Conservation (phyloP, 2,329 filamentous ascomycete genomes). For the Verticillium nonalfalfae region DNA sequence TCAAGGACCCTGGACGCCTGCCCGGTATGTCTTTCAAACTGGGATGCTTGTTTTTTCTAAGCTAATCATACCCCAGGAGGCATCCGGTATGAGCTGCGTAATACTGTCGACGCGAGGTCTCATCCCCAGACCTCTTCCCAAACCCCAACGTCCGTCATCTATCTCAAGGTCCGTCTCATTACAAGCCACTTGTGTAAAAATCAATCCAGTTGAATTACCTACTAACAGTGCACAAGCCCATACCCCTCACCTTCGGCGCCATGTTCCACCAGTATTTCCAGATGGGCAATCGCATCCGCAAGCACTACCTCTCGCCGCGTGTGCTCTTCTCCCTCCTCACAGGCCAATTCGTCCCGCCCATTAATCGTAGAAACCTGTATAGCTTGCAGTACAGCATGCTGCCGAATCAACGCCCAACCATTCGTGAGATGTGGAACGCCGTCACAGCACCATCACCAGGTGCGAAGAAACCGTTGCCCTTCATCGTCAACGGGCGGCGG, state of each 20-base stretch:
- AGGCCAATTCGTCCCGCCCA: constrained; percentile 88
- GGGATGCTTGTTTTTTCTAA: constrained; percentile 46
- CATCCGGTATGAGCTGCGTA: constrained; percentile 82
- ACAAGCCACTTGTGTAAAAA: background rate
- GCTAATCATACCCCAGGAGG: constrained; percentile 45
- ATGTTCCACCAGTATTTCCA: constrained; percentile 99
- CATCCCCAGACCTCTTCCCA: constrained; percentile 32
- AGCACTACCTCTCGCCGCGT: constrained; percentile 86
- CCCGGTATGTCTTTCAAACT: constrained; percentile 53
- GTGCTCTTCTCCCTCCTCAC: constrained; percentile 85
- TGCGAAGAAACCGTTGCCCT: constrained; percentile 35
- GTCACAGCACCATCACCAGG: constrained; percentile 45
- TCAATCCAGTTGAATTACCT: background rate
- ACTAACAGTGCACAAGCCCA: constrained; percentile 49
- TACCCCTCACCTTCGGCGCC: constrained; percentile 81
- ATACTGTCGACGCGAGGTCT: constrained; percentile 53
- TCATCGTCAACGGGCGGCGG: constrained; percentile 21
- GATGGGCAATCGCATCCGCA: constrained; percentile 83
- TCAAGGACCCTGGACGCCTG: constrained; percentile 86
- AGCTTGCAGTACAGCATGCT: constrained; percentile 98
- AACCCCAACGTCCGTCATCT: constrained; percentile 73
- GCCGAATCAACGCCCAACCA: constrained; percentile 70
- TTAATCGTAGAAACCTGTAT: constrained; percentile 91
- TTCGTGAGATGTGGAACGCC: constrained; percentile 79
- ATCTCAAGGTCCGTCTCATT: constrained; percentile 55